Evolutionary conservation across 2,329 filamentous ascomycete genomes (phyloP).

Genomic region (Diatrype stigma): DNA sequence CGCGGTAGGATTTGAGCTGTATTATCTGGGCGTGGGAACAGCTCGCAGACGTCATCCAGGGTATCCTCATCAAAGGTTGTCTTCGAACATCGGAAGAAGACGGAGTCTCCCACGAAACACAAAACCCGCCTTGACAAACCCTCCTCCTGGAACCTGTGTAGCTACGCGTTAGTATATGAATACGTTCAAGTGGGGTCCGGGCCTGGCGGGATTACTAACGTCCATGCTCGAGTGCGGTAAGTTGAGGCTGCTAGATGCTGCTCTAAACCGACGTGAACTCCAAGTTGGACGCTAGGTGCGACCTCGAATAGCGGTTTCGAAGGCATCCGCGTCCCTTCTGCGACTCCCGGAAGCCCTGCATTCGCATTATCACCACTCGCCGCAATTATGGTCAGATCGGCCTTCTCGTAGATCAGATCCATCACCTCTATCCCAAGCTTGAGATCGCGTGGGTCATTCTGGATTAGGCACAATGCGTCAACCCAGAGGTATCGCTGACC

Average conservation of each 20-base stretch:
- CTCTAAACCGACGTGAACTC: background rate
- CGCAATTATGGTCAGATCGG: constrained; percentile 6
- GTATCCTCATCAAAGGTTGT: background rate
- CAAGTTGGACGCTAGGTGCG: background rate
- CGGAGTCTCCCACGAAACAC: background rate
- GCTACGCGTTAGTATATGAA: background rate
- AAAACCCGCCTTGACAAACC: background rate
- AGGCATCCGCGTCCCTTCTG: background rate
- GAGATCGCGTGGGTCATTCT: constrained; percentile 17
- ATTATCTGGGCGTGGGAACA: no score
- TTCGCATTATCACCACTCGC: constrained; percentile 4
- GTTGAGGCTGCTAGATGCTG: background rate
- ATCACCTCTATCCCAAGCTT: constrained; percentile 11
- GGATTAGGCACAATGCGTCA: constrained; percentile 22
- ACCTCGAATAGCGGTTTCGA: background rate
- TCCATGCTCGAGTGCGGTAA: background rate
- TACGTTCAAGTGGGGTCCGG: background rate
- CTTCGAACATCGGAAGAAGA: background rate
- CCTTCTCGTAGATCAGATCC: constrained; percentile 15
- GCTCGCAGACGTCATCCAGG: background rate
- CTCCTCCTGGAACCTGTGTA: background rate
- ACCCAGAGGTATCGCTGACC: constrained; percentile 21
- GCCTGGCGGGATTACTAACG: background rate
- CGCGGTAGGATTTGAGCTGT: background rate
- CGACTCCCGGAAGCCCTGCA: constrained; percentile 1